Conservation (phyloP, 257 asterid species). For the Prunella vulgaris region DNA sequence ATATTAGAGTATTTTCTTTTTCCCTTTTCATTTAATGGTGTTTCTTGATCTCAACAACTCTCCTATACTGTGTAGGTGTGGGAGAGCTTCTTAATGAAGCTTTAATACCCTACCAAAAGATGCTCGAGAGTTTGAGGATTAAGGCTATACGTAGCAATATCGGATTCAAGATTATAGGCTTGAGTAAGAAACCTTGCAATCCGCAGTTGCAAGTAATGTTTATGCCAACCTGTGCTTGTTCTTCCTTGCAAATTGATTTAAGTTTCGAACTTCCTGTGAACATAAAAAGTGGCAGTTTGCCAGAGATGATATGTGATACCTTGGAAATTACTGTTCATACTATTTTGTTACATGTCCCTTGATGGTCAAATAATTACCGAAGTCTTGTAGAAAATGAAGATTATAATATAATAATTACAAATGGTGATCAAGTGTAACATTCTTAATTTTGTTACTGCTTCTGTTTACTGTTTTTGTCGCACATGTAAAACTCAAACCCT, state of each 20-base stretch:
- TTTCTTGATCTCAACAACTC: conserved; percentile 1
- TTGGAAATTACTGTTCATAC: conserved; percentile 66
- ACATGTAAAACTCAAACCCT: no score
- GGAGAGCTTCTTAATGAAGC: conserved; percentile 38
- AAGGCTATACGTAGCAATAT: conserved; percentile 56
- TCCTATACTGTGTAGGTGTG: conserved; percentile 28
- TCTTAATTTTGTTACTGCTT: no score
- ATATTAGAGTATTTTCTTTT: not conserved
- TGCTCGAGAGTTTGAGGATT: conserved; percentile 77
- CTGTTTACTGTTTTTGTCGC: no score
- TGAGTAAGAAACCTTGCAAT: conserved; percentile 84
- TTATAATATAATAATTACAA: no score
- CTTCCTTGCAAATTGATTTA: conserved; percentile 20
- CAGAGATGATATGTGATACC: conserved; percentile 36
- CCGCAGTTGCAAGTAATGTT: conserved; percentile 65
- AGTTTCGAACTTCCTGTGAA: no score
- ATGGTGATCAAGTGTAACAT: no score
- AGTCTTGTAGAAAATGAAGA: no score
- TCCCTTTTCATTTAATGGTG: conserved; percentile 12
- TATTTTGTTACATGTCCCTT: no score
- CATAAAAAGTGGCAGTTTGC: no score
- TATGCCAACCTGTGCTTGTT: conserved; percentile 8
- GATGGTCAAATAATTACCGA: no score
- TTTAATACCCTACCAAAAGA: conserved; percentile 42
- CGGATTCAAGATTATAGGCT: conserved; percentile 73